phyloP scores from a whole-genome alignment of 2,329 filamentous ascomycete genomes.

The Dactylellina sp. region DNA sequence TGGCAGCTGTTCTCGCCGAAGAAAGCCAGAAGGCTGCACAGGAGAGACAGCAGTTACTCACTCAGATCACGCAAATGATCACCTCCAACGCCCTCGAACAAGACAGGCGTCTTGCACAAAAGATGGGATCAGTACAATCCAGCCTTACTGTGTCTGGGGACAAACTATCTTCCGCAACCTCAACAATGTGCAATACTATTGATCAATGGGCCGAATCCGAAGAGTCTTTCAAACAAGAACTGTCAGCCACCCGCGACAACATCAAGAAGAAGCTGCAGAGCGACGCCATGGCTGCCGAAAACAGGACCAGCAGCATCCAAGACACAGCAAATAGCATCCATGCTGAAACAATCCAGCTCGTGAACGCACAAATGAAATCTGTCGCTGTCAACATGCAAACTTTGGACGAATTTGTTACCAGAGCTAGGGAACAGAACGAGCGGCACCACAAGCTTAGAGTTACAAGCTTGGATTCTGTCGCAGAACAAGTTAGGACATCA shows the following conservation, averaged over 20 bases:
- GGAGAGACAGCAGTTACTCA: slow-evolving; percentile 79
- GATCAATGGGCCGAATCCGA: slow-evolving; percentile 79
- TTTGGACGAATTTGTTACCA: slow-evolving; percentile 88
- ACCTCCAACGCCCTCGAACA: slow-evolving; percentile 79
- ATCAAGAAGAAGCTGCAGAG: slow-evolving; percentile 77
- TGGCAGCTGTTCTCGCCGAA: slow-evolving; percentile 74
- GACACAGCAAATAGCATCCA: slow-evolving; percentile 87
- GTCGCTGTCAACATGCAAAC: slow-evolving; percentile 89
- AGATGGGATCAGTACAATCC: slow-evolving; percentile 73
- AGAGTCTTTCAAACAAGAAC: slow-evolving; percentile 75
- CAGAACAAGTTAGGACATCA: slow-evolving; percentile 44
- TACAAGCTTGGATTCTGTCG: slow-evolving; percentile 40
- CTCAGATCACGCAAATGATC: slow-evolving; percentile 82
- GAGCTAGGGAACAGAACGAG: slow-evolving; percentile 83
- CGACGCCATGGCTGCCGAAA: slow-evolving; percentile 69
- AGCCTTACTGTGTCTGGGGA: slow-evolving; percentile 75
- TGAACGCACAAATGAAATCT: slow-evolving; percentile 87
- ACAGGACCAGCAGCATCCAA: slow-evolving; percentile 85
- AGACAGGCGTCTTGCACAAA: slow-evolving; percentile 75
- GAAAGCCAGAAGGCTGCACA: slow-evolving; percentile 78
- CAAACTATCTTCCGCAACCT: slow-evolving; percentile 74
- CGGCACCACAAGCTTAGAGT: slow-evolving; percentile 73
- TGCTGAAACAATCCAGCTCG: slow-evolving; percentile 86
- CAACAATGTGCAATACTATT: slow-evolving; percentile 77
- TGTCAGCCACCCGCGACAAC: slow-evolving; percentile 78